A percentile compares a stretch with the other conserved stretches of the same genome.
Evolutionary conservation across 768 basidiomycete species (phyloP).

Genomic region (Podaxis sp.): DNA sequence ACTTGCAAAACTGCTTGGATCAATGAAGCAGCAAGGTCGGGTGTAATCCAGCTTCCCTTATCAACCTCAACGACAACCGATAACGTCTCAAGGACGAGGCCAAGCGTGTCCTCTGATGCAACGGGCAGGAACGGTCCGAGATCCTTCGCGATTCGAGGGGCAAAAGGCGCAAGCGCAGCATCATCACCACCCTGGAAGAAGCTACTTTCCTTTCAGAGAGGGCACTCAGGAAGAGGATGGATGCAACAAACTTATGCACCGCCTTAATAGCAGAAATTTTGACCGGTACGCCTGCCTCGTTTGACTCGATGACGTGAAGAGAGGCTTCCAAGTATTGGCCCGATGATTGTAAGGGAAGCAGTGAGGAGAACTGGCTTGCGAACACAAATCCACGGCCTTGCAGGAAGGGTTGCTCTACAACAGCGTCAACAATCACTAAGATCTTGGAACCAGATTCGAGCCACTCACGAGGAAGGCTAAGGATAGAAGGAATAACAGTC

Average conservation of each 20-base stretch:
- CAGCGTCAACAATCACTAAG: background rate
- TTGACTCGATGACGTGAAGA: conserved; percentile 78
- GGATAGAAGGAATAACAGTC: conserved; percentile 75
- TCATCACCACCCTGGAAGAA: conserved; percentile 70
- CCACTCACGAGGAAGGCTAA: conserved; percentile 62
- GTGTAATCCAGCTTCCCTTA: conserved; percentile 69
- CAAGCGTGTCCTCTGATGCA: conserved; percentile 85
- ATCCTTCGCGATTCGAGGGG: conserved; percentile 72
- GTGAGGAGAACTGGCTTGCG: conserved; percentile 81
- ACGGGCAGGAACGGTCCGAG: conserved; percentile 81
- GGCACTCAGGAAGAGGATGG: background rate
- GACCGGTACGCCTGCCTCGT: conserved; percentile 74
- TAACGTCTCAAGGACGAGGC: conserved; percentile 84
- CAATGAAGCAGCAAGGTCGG: conserved; percentile 64
- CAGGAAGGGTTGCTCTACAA: conserved; percentile 81
- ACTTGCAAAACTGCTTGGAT: conserved; percentile 70
- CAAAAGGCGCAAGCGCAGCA: conserved; percentile 59
- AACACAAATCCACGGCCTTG: conserved; percentile 96
- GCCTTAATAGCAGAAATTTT: conserved; percentile 95
- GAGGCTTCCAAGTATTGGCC: conserved; percentile 88
- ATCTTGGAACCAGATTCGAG: background rate
- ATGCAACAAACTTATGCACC: conserved; percentile 73
- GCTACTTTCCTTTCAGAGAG: conserved; percentile 33
- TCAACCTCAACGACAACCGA: conserved; percentile 77
- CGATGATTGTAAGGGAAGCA: conserved; percentile 70